phyloP scores from a whole-genome alignment of 306 rosid species.

The Vicia sativa region DNA sequence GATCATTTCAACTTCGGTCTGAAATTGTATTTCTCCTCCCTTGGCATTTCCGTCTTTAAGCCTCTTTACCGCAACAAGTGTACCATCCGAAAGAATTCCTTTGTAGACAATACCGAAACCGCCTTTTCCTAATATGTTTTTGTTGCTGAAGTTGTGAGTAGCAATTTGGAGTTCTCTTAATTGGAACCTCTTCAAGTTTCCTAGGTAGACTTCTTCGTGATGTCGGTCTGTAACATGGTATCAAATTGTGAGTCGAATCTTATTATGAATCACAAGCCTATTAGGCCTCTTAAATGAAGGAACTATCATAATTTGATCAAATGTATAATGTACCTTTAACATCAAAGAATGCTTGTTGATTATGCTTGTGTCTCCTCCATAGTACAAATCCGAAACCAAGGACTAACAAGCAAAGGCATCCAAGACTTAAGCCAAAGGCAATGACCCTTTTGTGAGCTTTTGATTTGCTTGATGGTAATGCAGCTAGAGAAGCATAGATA shows the following conservation, averaged over 20 bases:
- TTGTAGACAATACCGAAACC: slow-evolving; percentile 96
- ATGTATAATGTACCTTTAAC: slow-evolving; percentile 44
- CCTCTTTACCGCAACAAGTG: slow-evolving; percentile 86
- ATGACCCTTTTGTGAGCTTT: slow-evolving; percentile 70
- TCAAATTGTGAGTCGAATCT: neutral
- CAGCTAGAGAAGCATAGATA: slow-evolving; percentile 54
- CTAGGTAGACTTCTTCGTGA: slow-evolving; percentile 84
- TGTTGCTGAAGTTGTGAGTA: slow-evolving; percentile 86
- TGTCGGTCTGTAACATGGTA: slow-evolving; percentile 49
- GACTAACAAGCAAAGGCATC: slow-evolving; percentile 67
- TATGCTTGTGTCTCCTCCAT: slow-evolving; percentile 52
- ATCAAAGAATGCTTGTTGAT: slow-evolving; percentile 49
- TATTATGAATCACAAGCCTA: neutral
- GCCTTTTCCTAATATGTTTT: slow-evolving; percentile 84
- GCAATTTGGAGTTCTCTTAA: slow-evolving; percentile 89
- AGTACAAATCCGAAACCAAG: slow-evolving; percentile 66
- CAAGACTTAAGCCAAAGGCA: slow-evolving; percentile 75
- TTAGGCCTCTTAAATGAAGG: too few relatives aligned
- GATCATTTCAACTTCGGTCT: slow-evolving; percentile 97
- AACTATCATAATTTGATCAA: too few relatives aligned
- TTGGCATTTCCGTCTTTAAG: slow-evolving; percentile 81
- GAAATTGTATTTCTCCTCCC: slow-evolving; percentile 92
- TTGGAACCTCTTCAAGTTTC: slow-evolving; percentile 85
- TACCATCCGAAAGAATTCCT: slow-evolving; percentile 79
- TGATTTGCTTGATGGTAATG: slow-evolving; percentile 51